Evolutionary conservation across 345 rosid genomes (phyloP).

Genomic region (Ricinus communis): DNA sequence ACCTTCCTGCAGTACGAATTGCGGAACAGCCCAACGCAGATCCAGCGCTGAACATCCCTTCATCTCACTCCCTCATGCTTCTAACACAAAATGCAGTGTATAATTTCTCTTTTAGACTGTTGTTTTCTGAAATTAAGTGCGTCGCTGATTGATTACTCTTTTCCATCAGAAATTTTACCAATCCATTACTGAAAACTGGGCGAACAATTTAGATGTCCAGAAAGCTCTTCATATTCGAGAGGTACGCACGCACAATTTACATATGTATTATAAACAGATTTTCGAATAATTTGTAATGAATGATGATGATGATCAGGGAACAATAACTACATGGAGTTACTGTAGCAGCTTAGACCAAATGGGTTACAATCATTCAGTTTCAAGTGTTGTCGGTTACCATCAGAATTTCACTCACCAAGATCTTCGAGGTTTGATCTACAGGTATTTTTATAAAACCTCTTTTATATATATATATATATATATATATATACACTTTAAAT

Average conservation of each 20-base stretch:
- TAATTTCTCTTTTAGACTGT: too few relatives aligned
- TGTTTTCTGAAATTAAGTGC: too few relatives aligned
- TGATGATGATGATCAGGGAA: conserved; percentile 19
- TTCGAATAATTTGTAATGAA: too few relatives aligned
- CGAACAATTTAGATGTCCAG: conserved; percentile 30
- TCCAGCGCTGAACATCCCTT: background rate
- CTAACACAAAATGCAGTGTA: too few relatives aligned
- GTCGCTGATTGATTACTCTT: background rate
- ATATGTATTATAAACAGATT: too few relatives aligned
- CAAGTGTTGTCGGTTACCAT: conserved; percentile 16
- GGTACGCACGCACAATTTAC: conserved; percentile 15
- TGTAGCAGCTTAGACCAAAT: background rate
- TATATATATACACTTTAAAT: too few relatives aligned
- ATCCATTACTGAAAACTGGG: conserved; percentile 21
- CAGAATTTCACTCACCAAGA: conserved; percentile 16
- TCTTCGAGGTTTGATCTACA: conserved; percentile 32
- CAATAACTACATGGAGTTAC: background rate
- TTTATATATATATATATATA: too few relatives aligned
- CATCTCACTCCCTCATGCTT: too few relatives aligned
- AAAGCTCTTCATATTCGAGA: conserved; percentile 31
- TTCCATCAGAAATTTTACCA: background rate
- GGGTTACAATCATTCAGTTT: background rate
- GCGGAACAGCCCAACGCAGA: background rate
- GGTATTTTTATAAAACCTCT: too few relatives aligned
- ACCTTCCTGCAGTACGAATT: background rate